Evolutionary conservation across 768 basidiomycete genomes (phyloP), one percentile per base, ranked within the genome.

Genomic region (Megacollybia marginata): DNA sequence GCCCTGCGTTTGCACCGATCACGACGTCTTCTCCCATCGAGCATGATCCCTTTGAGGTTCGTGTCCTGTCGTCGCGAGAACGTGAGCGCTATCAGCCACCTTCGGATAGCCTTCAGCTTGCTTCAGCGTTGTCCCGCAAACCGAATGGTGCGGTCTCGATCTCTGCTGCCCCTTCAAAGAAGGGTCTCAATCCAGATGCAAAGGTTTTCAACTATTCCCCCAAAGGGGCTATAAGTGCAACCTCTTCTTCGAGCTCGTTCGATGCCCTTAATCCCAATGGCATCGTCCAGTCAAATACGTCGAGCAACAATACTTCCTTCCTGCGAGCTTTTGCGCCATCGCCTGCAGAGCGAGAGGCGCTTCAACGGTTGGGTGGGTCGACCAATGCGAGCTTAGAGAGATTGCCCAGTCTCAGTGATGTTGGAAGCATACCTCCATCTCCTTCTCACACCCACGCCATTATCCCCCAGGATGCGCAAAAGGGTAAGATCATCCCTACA

Each of bases 261-360:
- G 82, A 82, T 52, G 76, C 76, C 15, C 67, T 84, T 33, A 82
- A 83, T 57, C 82, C 83, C 15, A 81, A 73, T 40, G 79, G 82
- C n/a, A 65, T 78, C 11, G 53, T 64, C 44, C 54, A 68, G 42
- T 52, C 72, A 4, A 61, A 69, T 1, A 56, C 71, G 1, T 60
- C 73, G 2, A 73, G 79, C 4, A 70, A 74, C 9, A 75, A 61
- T 44, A 71, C 66, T 43, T 76, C 75, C 31, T 65, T 81, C 18
- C 70, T 88, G 50, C 88, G 86, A 59, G 90, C 89, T 15, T 93
- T 93, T 64, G 89, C 88, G 33, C 90, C 89, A 32, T 92, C 89
- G 54, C 86, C 84, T 48, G 88, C 83, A 54, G 90, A 93, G 73
- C 86, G 90, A 40, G 85, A 90, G 65, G 89, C 77, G 46, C 75